Percentiles rank a stretch among this genome's conserved stretches.
These are phyloP conservation scores for Jamesozyma gamospora DNA, from an alignment of 805 yeast genomes.

Conservation along the genomic window DNA sequence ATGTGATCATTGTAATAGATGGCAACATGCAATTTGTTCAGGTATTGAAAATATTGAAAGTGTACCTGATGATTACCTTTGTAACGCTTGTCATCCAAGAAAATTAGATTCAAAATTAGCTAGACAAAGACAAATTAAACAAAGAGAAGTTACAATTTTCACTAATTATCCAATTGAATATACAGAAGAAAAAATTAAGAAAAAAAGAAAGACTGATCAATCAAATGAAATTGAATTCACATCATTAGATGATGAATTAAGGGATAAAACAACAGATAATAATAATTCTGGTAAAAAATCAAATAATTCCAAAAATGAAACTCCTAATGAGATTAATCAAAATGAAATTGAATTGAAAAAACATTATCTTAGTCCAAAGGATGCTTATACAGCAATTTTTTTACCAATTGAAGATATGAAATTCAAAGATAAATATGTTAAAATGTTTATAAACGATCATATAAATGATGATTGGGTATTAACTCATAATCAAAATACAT, in stretches of 20 bases:
- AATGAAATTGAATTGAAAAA: slow-evolving; percentile 30
- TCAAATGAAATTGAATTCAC: slow-evolving; percentile 1
- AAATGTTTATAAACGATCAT: slow-evolving; percentile 41
- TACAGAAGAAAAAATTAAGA: slow-evolving; percentile 11
- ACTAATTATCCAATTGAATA: not conserved
- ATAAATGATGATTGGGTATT: slow-evolving; percentile 28
- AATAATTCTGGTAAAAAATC: slow-evolving; percentile 4
- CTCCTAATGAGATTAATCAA: not conserved
- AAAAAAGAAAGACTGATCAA: slow-evolving; percentile 11
- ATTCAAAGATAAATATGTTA: slow-evolving; percentile 33
- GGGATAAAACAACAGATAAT: slow-evolving; percentile 3
- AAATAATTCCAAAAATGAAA: not conserved
- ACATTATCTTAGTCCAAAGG: slow-evolving; percentile 29
- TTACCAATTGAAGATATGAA: slow-evolving; percentile 30
- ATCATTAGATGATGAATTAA: slow-evolving; percentile 5
- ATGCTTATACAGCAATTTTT: slow-evolving; percentile 28
- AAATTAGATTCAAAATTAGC: slow-evolving; percentile 37
- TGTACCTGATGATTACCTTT: slow-evolving; percentile 74
- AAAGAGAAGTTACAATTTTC: not conserved
- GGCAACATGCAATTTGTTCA: slow-evolving; percentile 95
- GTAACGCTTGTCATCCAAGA: slow-evolving; percentile 64
- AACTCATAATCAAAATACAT: slow-evolving; percentile 16
- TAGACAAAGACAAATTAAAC: slow-evolving; percentile 29
- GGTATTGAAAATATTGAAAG: slow-evolving; percentile 59
- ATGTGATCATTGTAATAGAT: slow-evolving; percentile 82